Conservation (phyloP, 108 stramenopile species). For the Poteriospumella lacustris region DNA sequence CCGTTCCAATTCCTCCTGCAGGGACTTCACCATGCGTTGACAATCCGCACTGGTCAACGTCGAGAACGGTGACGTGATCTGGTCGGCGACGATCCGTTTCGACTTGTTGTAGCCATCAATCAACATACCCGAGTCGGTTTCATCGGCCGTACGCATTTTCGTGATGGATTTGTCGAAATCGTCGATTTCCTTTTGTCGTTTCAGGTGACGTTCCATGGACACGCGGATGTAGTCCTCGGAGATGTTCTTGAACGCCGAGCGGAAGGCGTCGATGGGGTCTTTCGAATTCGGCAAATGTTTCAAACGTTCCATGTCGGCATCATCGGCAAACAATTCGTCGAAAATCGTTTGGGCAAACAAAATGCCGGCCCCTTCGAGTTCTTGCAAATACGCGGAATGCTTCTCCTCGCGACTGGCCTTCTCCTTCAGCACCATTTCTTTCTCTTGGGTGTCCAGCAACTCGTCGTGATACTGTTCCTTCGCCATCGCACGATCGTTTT, state of each 20-base stretch:
- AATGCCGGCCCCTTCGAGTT: constrained; percentile 43
- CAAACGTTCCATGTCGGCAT: constrained; percentile 49
- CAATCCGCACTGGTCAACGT: background rate
- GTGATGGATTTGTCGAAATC: constrained; percentile 34
- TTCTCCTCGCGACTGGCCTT: constrained; percentile 48
- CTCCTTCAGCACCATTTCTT: constrained; percentile 49
- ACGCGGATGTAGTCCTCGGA: constrained; percentile 28
- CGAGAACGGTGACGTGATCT: background rate
- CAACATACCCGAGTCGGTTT: constrained; percentile 1
- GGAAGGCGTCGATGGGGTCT: constrained; percentile 43
- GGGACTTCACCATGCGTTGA: background rate
- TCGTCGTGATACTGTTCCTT: constrained; percentile 62
- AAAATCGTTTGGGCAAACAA: constrained; percentile 52
- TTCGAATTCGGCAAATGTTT: constrained; percentile 49
- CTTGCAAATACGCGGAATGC: constrained; percentile 26
- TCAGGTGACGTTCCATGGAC: constrained; percentile 11
- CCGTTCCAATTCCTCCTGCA: constrained; percentile 21
- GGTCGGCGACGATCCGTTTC: constrained; percentile 14
- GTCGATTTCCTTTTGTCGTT: constrained; percentile 15
- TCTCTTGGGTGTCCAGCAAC: constrained; percentile 58
- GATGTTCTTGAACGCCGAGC: constrained; percentile 32
- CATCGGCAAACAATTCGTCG: constrained; percentile 57
- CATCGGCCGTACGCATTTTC: constrained; percentile 25
- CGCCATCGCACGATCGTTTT: constrained; percentile 26
- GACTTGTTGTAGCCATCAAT: constrained; percentile 34